Evolutionary conservation across 2,329 filamentous ascomycete genomes (phyloP).

Genomic region (Colletotrichum truncatum): DNA sequence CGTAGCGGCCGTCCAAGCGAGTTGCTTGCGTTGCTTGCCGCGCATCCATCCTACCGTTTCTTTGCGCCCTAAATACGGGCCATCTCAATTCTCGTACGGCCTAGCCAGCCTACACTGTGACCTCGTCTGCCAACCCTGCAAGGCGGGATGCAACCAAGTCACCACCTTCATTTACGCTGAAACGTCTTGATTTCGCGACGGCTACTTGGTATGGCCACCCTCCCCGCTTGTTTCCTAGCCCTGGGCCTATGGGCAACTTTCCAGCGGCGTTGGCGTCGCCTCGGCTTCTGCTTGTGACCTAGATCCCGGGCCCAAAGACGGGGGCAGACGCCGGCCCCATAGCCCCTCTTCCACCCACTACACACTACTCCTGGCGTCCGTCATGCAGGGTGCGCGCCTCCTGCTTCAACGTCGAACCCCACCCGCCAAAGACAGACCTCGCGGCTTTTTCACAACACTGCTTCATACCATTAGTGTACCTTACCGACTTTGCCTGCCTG

Average conservation of each 20-base stretch:
- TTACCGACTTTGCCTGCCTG: background rate
- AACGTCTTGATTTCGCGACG: conserved; percentile 25
- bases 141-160: conserved; percentile 21
- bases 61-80: background rate
- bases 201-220: conserved; percentile 14
- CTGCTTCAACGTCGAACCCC: conserved; percentile 20
- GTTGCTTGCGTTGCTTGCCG: background rate
- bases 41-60: background rate
- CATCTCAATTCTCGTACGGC: background rate
- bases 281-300: background rate
- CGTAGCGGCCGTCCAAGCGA: conserved; percentile 5
- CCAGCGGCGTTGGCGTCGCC: conserved; percentile 15
- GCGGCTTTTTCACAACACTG: background rate
- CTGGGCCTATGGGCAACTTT: conserved; percentile 26
- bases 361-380: background rate
- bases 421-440: background rate
- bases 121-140: conserved; percentile 11
- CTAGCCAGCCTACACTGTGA: background rate
- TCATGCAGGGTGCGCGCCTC: conserved; percentile 12
- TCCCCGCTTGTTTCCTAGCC: conserved; percentile 20
- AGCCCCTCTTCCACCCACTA: background rate
- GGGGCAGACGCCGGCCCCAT: conserved; percentile 7
- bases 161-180: conserved; percentile 30
- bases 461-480: background rate
- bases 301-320: background rate